phyloP scores from a whole-genome alignment of 768 basidiomycete genomes.

The Lentinus brumalis region DNA sequence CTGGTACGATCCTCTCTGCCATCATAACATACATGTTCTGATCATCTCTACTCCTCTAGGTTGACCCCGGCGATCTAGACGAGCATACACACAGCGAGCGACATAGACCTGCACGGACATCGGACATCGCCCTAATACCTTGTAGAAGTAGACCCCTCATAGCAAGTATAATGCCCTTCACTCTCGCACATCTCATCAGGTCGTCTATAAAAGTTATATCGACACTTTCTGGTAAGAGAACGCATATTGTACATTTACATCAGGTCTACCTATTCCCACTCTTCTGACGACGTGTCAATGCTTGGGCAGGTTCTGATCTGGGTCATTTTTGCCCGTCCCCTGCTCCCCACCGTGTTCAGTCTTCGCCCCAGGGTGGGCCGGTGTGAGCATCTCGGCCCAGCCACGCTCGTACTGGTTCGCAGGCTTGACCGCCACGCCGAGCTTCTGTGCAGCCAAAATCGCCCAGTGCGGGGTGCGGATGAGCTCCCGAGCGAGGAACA shows the following conservation, averaged over 20 bases:
- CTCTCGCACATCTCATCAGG: not conserved
- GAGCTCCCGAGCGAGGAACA: conserved; percentile 68
- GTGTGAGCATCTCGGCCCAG: conserved; percentile 45
- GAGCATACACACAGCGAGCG: not conserved
- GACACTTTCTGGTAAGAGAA: no score
- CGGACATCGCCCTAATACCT: conserved; percentile 4
- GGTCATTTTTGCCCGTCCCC: conserved; percentile 6
- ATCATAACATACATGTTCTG: not conserved
- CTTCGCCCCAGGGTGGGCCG: conserved; percentile 3
- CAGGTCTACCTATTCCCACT: no score
- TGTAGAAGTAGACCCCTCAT: conserved; percentile 17
- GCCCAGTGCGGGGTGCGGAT: conserved; percentile 69
- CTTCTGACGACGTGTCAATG: not conserved
- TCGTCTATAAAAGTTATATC: no score
- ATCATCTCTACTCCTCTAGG: conserved; percentile 36
- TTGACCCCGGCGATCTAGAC: conserved; percentile 50
- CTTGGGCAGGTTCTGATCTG: conserved; percentile 2
- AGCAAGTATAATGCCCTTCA: conserved; percentile 9
- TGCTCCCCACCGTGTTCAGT: conserved; percentile 3
- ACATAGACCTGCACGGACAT: conserved; percentile 4
- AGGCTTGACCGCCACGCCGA: conserved; percentile 66
- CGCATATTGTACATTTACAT: no score
- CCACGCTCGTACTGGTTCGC: conserved; percentile 74
- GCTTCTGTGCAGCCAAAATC: conserved; percentile 58
- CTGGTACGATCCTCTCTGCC: conserved; percentile 54